Evolutionary conservation across 371 early-diverging fungal species (phyloP).

Genomic region (Thermomucor indicae-seudaticae): DNA sequence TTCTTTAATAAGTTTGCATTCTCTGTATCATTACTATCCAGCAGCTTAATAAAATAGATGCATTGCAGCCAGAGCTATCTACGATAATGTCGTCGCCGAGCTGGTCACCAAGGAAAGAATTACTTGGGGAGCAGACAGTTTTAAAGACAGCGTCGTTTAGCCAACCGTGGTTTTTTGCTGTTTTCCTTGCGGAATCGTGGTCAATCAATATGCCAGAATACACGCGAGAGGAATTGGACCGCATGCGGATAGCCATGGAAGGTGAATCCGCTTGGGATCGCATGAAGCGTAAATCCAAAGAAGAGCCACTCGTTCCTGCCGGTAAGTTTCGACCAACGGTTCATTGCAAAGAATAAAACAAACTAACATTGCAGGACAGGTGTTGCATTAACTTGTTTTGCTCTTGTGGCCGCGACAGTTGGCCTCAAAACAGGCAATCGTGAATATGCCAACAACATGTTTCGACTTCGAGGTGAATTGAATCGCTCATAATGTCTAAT

Average conservation of each 20-base stretch:
- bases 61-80: too few species aligned
- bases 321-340: constrained; percentile 15
- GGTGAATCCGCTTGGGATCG: constrained; percentile 37
- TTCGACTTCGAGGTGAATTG: constrained; percentile 42
- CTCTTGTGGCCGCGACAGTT: constrained; percentile 41
- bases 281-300: constrained; percentile 39
- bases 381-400: constrained; percentile 50
- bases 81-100: too few species aligned
- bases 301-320: constrained; percentile 50
- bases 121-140: too few species aligned
- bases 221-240: constrained; percentile 37
- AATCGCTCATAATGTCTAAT: neutral
- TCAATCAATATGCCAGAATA: too few species aligned
- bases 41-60: too few species aligned
- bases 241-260: constrained; percentile 38
- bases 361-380: constrained; percentile 13
- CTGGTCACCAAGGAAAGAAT: too few species aligned
- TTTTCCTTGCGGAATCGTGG: too few species aligned
- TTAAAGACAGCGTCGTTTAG: too few species aligned
- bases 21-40: too few species aligned
- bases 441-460: constrained; percentile 49
- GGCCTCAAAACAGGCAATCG: constrained; percentile 45
- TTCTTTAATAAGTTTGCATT: too few species aligned
- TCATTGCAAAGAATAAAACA: neutral
- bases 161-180: too few species aligned